These are phyloP conservation scores for Aspergillus steynii DNA, from an alignment of 495 filamentous ascomycete species.

Conservation along the genomic window DNA sequence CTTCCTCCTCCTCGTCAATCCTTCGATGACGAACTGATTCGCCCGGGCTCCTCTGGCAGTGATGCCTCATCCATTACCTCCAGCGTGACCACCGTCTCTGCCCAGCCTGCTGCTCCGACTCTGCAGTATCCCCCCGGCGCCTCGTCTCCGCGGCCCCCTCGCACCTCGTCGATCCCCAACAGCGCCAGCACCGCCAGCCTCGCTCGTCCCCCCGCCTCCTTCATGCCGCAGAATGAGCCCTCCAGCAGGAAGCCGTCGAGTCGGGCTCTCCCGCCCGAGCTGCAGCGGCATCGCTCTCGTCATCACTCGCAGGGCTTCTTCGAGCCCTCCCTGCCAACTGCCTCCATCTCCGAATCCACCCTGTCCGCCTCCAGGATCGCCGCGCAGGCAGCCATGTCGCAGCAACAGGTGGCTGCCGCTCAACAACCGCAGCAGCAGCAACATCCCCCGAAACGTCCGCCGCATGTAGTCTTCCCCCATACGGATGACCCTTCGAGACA, in stretches of 20 bases:
- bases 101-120: constrained; percentile 23
- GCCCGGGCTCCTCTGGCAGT: constrained; percentile 51
- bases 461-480: constrained; percentile 60
- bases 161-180: constrained; percentile 30
- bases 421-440: constrained; percentile 51
- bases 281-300: constrained; percentile 47
- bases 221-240: constrained; percentile 44
- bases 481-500: constrained; percentile 35
- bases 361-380: constrained; percentile 83
- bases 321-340: constrained; percentile 79
- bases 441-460: constrained; percentile 67
- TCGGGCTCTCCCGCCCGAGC: constrained; percentile 38
- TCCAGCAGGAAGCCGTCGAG: constrained; percentile 41
- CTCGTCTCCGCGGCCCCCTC: constrained; percentile 39
- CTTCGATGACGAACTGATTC: constrained; percentile 40
- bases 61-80: constrained; percentile 50
- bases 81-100: constrained; percentile 50
- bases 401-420: constrained; percentile 47
- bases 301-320: constrained; percentile 87
- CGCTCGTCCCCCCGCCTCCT: constrained; percentile 32
- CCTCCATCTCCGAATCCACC: constrained; percentile 52
- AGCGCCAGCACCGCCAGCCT: constrained; percentile 30
- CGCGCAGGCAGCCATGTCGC: constrained; percentile 82
- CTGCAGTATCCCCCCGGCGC: constrained; percentile 20
- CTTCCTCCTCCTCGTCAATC: constrained; percentile 26